Percentiles rank a stretch among this genome's conserved stretches.
Evolutionary conservation across 1,139 yeast species (phyloP).

Genomic region (Hansenula sp.): DNA sequence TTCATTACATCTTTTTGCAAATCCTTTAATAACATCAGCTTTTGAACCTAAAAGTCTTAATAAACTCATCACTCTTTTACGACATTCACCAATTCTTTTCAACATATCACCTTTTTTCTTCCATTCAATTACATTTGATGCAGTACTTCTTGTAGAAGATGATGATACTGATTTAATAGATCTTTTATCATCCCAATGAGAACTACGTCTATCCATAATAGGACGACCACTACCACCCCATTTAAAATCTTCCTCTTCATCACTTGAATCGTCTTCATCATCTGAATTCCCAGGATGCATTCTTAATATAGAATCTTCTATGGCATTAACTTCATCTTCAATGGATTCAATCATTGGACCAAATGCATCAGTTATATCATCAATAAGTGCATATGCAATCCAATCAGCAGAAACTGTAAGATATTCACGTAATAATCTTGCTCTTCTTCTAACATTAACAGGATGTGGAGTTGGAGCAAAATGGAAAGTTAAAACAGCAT

Average conservation of each 20-base stretch:
- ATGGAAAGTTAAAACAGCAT: conserved; percentile 91
- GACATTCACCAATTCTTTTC: conserved; percentile 89
- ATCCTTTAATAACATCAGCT: conserved; percentile 95
- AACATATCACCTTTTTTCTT: conserved; percentile 91
- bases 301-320: conserved; percentile 83
- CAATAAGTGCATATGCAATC: conserved; percentile 95
- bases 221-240: conserved; percentile 6
- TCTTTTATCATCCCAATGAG: conserved; percentile 17
- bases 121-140: conserved; percentile 70
- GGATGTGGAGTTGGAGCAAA: conserved; percentile 96
- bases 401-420: conserved; percentile 90
- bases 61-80: conserved; percentile 90
- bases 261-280: conserved; percentile 32
- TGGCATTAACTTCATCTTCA: conserved; percentile 86
- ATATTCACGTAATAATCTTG: conserved; percentile 81
- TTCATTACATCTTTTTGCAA: conserved; percentile 86
- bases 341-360: conserved; percentile 94
- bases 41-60: conserved; percentile 81
- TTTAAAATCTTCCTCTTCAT: conserved; percentile 17
- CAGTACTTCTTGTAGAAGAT: conserved; percentile 28
- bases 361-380: conserved; percentile 95
- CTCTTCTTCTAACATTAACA: conserved; percentile 89
- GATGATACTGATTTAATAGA: conserved; percentile 24
- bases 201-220: conserved; percentile 11
- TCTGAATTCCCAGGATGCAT: conserved; percentile 64